These are phyloP conservation scores for Euphorbia corollata DNA, from an alignment of 441 rosid species.

Conservation along the genomic window DNA sequence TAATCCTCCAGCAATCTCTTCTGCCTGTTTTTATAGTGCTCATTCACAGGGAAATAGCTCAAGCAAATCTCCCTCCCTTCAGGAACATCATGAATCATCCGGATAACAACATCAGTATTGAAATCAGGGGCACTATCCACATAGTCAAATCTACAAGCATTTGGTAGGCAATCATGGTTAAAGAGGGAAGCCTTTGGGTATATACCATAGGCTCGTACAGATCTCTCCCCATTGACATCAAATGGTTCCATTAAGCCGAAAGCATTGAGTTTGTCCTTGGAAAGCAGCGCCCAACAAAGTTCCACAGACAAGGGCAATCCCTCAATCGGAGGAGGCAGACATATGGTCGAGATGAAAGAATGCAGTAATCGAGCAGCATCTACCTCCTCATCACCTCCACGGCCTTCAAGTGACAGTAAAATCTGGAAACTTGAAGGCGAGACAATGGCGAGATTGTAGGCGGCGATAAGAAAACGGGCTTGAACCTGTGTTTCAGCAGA, in stretches of 20 bases:
- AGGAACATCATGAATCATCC: slow-evolving; percentile 81
- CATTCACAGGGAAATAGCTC: slow-evolving; percentile 84
- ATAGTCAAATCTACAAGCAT: slow-evolving; percentile 83
- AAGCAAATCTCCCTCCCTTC: slow-evolving; percentile 78
- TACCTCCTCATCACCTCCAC: slow-evolving; percentile 18
- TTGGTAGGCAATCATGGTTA: slow-evolving; percentile 88
- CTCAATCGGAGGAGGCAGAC: slow-evolving; percentile 32
- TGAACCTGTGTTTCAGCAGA: slow-evolving; percentile 51
- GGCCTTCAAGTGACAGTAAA: slow-evolving; percentile 60
- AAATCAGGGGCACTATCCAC: slow-evolving; percentile 38
- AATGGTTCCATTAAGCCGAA: slow-evolving; percentile 75
- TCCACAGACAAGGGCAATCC: slow-evolving; percentile 30
- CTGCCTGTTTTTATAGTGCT: slow-evolving; percentile 44
- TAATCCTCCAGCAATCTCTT: slow-evolving; percentile 62
- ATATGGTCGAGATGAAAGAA: slow-evolving; percentile 38
- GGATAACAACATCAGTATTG: slow-evolving; percentile 55
- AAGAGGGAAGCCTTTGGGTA: slow-evolving; percentile 66
- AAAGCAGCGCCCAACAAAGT: slow-evolving; percentile 45
- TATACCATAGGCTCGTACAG: slow-evolving; percentile 67
- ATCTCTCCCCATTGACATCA: slow-evolving; percentile 31
- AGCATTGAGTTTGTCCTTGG: slow-evolving; percentile 66
- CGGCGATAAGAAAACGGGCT: slow-evolving; percentile 63
- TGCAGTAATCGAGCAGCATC: slow-evolving; percentile 39
- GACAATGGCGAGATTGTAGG: slow-evolving; percentile 50
- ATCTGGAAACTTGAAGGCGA: slow-evolving; percentile 49